Base-by-base conservation (phyloP, 768 basidiomycete species). In the Postia placenta region DNA sequence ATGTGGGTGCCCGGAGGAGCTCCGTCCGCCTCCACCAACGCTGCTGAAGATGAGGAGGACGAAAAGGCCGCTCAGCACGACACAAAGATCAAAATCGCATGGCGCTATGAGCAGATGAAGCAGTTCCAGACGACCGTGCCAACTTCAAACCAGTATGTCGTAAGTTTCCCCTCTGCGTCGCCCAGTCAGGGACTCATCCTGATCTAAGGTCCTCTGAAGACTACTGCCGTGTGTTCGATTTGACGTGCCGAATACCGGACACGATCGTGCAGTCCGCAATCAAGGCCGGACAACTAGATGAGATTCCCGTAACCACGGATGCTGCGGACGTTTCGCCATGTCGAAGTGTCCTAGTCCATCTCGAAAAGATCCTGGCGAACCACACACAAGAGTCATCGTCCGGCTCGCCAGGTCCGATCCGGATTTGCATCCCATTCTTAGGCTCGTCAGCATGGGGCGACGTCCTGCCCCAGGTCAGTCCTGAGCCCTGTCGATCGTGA, bases 101-200 rank as follows among this genome's bases (percentile, higher is more conserved):
- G 96, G 90, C 78, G 96, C 61, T 99, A 99, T 66, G 91, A 92
- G 60, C 77, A 83, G 49, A 88, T 97, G 88, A 89, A 86, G 69
- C 83, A 75, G 67, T 95, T 96, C 64, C 80, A 90, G 69, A 96
- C 93, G 3, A 92, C 90, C 2, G 82, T 92, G 19, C 62, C 72
- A 30, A 53, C 69, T 42, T 62, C 73, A 39, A 67, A 68, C 54
- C 67, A 69, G 74, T 78, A 74, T 64, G 80, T 78, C 62, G 78
- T 77, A 50, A 60, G 63, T 65, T 61, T 51, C 38, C 14, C 22
- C 26, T 40, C 23, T 50, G 38, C 26, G 24, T 15, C 47, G 42
- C 47, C 45, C 44, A 51, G 51, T 51, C 42, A 52, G 43, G 46
- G 40, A 51, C 37, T 33, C 4, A 22, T 41, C 23, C 25, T 42